Evolutionary conservation across 176 grass and related monocot species (phyloP).

Genomic region (sorghum (Sorghum bicolor)): Sorghum_bicolor_NCBIv3 NC_012878.2:58819501-58820000

Average conservation of each 20-base stretch:
- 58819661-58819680: not conserved
- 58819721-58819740: not conserved
- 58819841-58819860: no score
- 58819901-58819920: no score
- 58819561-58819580: no score
- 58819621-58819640: not conserved
- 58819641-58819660: not conserved
- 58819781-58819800: not conserved
- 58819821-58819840: no score
- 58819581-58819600: not conserved
- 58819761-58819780: not conserved
- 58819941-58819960: no score
- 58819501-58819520: no score
- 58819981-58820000: no score
- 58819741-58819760: not conserved
- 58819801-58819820: not conserved
- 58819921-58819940: no score
- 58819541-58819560: not conserved
- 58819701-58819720: not conserved
- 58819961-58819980: no score
- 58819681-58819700: not conserved
- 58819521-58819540: not conserved
- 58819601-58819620: not conserved
- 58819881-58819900: no score
- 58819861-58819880: no score